These are phyloP conservation scores for Ophiostoma tasmaniense DNA, from an alignment of 2,329 filamentous ascomycete genomes.

Conservation along the genomic window DNA sequence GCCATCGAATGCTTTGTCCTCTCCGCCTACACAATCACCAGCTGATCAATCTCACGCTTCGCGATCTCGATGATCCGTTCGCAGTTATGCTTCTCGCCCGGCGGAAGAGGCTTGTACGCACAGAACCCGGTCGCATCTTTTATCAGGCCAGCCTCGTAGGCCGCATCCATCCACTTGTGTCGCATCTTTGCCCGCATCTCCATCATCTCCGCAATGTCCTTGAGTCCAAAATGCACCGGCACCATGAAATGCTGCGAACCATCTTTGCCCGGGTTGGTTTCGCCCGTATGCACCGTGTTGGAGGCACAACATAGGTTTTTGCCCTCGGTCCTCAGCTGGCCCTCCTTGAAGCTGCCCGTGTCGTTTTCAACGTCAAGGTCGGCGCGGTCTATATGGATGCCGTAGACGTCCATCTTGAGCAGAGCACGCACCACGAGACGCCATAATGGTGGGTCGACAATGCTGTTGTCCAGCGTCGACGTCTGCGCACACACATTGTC, in stretches of 20 bases:
- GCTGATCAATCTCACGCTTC: constrained; percentile 42
- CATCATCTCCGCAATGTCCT: constrained; percentile 45
- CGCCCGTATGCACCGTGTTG: not conserved
- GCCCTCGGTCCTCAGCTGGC: not conserved
- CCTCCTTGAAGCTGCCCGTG: not conserved
- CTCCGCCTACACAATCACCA: constrained; percentile 37
- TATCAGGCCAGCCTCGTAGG: constrained; percentile 33
- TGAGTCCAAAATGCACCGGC: constrained; percentile 40
- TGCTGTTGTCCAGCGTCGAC: constrained; percentile 32
- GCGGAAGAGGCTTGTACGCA: constrained; percentile 26
- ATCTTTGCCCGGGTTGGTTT: not conserved
- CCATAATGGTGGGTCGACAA: constrained; percentile 47
- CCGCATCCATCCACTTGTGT: constrained; percentile 42
- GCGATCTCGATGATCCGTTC: constrained; percentile 46
- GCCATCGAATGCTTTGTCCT: not conserved
- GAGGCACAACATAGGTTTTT: not conserved
- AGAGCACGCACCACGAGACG: constrained; percentile 44
- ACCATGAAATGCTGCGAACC: constrained; percentile 16
- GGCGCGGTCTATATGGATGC: constrained; percentile 28
- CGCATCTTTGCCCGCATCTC: constrained; percentile 41
- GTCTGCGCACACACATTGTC: constrained; percentile 25
- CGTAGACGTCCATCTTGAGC: constrained; percentile 50
- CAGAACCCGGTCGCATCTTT: constrained; percentile 13
- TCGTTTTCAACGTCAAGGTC: not conserved
- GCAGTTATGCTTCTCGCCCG: constrained; percentile 38